Percentiles rank a stretch among this genome's conserved stretches.
phyloP scores from a whole-genome alignment of 2,329 filamentous ascomycete genomes.

The Lasiodiplodia theobromae region DNA sequence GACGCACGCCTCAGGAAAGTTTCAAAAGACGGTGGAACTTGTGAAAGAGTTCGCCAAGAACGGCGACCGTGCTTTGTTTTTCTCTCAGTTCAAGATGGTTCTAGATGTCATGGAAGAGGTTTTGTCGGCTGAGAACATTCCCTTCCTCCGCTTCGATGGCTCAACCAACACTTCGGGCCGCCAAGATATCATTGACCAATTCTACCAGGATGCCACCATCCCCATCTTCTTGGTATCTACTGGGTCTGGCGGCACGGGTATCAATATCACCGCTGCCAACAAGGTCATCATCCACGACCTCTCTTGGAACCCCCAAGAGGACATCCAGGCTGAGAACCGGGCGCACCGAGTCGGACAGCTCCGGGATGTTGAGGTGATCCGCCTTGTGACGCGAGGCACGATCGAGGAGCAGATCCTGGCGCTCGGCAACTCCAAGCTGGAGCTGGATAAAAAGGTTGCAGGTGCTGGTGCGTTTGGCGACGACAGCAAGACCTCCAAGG shows the following conservation, averaged over 20 bases:
- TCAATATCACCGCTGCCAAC: slow-evolving; percentile 94
- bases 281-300: slow-evolving; percentile 98
- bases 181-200: slow-evolving; percentile 87
- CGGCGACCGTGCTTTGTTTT: slow-evolving; percentile 87
- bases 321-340: slow-evolving; percentile 97
- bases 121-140: slow-evolving; percentile 73
- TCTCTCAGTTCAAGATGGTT: slow-evolving; percentile 91
- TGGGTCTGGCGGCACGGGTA: slow-evolving; percentile 92
- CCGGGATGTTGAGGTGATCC: slow-evolving; percentile 86
- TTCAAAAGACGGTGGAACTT: slow-evolving; percentile 79
- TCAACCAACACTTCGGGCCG: slow-evolving; percentile 81
- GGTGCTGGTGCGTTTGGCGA: slow-evolving; percentile 44
- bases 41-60: slow-evolving; percentile 75
- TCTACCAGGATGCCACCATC: slow-evolving; percentile 77
- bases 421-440: slow-evolving; percentile 90
- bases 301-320: slow-evolving; percentile 97
- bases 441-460: slow-evolving; percentile 78
- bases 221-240: slow-evolving; percentile 93
- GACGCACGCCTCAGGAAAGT: slow-evolving; percentile 82
- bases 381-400: slow-evolving; percentile 79
- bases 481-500: slow-evolving; percentile 53
- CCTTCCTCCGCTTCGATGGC: slow-evolving; percentile 87
- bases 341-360: slow-evolving; percentile 94
- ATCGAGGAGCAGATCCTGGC: slow-evolving; percentile 94
- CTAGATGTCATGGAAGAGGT: slow-evolving; percentile 90